Base-by-base conservation (phyloP, 441 rosid species). In the Erysimum cheiri region DNA sequence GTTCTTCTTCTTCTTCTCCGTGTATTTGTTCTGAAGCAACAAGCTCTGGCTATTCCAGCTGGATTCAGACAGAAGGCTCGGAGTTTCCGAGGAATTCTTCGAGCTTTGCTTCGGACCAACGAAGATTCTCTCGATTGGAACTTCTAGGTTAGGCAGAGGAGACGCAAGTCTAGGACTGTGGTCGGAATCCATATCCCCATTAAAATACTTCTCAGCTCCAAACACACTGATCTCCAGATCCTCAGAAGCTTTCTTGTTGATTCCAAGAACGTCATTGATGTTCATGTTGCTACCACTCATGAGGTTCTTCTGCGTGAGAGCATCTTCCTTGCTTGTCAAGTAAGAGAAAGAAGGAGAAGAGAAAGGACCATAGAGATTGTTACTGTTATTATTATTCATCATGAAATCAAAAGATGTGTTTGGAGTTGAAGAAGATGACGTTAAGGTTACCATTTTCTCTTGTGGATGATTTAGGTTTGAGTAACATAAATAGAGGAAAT, bases 171-270 rank as follows among this genome's bases (percentile, higher is more conserved):
- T 78, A 14, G 90, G 82, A 74, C 83, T 81, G 12, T 68, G 31
- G 26, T 75, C 80, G 17, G 72, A 82, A 60, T 83, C 90, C 14
- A 79, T 82, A 28, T 60, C 80, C 48, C 86, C 93, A 32, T 82
- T 85, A 80, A 90, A 92, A 77, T 92, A 92, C 62, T 83, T 92
- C 74, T 92, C 96, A 15, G 98, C 98, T 63, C 85, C 78, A 41
- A 90, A 92, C 39, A 92, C 87, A 55, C 93, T 89, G 44, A 90
- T 87, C 70, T 89, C 96, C 44, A 78, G 78, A 60, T 85, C 93
- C 17, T 81, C 87, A 50, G 67, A 64, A 49, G 36, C 43, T 65
- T 76, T 75, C 67, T 64, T 75, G 22, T 70, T 80, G 74, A 50
- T 32, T 35, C 71, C 79, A 74, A 79, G 64, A 78, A 39, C 69